phyloP scores from a whole-genome alignment of 305 asterid genomes.

The Fraxinus sp. region DNA sequence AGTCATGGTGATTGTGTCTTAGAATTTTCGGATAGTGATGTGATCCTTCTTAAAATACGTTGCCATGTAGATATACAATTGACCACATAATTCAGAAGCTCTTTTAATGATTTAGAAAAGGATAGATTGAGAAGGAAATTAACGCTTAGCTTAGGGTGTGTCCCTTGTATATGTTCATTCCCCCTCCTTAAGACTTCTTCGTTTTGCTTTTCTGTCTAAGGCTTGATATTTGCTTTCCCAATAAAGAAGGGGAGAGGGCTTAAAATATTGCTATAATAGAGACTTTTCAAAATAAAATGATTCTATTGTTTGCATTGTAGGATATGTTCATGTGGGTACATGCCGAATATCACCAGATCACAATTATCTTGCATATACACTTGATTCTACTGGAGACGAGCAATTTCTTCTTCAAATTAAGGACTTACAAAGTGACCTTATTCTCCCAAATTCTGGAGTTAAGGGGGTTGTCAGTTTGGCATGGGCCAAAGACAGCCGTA shows the following conservation, averaged over 20 bases:
- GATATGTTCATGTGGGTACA: constrained; percentile 95
- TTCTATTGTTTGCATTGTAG: constrained; percentile 37
- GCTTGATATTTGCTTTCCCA: background rate
- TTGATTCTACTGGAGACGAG: constrained; percentile 73
- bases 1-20: background rate
- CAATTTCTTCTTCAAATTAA: constrained; percentile 74
- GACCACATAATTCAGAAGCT: background rate
- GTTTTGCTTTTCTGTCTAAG: background rate
- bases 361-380: constrained; percentile 75
- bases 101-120: background rate
- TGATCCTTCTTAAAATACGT: background rate
- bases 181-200: background rate
- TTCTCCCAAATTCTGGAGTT: constrained; percentile 46
- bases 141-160: background rate
- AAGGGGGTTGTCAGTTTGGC: constrained; percentile 88
- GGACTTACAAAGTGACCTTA: constrained; percentile 51
- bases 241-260: background rate
- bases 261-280: background rate
- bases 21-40: background rate
- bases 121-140: background rate
- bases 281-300: constrained; percentile 1
- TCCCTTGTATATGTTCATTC: background rate
- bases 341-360: constrained; percentile 93
- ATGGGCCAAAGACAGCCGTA: constrained; percentile 74
- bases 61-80: background rate